Evolutionary conservation across 1,139 yeast genomes (phyloP).

Genomic region (Hyphopichia wangnamkhiaoensis): DNA sequence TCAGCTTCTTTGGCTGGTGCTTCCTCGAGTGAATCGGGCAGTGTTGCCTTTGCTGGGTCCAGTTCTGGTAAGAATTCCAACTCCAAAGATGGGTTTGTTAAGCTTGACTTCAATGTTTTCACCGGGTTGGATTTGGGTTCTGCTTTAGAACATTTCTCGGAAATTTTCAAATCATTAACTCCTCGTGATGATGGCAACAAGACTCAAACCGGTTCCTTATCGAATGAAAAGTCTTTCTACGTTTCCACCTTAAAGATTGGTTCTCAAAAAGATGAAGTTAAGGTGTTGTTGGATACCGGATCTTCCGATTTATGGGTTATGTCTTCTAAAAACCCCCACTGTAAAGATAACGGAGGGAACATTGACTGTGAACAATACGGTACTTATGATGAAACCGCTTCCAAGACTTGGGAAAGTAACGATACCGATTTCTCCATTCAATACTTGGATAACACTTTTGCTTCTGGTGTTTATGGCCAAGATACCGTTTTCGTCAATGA

Average conservation of each 20-base stretch:
- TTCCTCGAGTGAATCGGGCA: not conserved
- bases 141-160: constrained; percentile 16
- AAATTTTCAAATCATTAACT: constrained; percentile 7
- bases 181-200: constrained; percentile 5
- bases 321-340: constrained; percentile 22
- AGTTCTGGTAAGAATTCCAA: not conserved
- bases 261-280: constrained; percentile 51
- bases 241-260: constrained; percentile 51
- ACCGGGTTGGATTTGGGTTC: constrained; percentile 15
- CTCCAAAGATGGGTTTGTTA: constrained; percentile 22
- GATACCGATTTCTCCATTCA: constrained; percentile 35
- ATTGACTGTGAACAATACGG: constrained; percentile 45
- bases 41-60: not conserved
- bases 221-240: constrained; percentile 27
- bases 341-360: constrained; percentile 20
- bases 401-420: constrained; percentile 49
- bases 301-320: constrained; percentile 68
- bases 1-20: not conserved
- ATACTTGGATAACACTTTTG: constrained; percentile 34
- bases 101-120: constrained; percentile 21
- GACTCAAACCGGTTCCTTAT: constrained; percentile 10
- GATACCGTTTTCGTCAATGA: constrained; percentile 43
- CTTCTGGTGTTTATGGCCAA: constrained; percentile 54
- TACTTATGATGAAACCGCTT: constrained; percentile 47
- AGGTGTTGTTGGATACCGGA: constrained; percentile 65